These are phyloP conservation scores for Pseudogymnoascus sp. DNA, from an alignment of 2,329 filamentous ascomycete species.

Conservation along the genomic window DNA sequence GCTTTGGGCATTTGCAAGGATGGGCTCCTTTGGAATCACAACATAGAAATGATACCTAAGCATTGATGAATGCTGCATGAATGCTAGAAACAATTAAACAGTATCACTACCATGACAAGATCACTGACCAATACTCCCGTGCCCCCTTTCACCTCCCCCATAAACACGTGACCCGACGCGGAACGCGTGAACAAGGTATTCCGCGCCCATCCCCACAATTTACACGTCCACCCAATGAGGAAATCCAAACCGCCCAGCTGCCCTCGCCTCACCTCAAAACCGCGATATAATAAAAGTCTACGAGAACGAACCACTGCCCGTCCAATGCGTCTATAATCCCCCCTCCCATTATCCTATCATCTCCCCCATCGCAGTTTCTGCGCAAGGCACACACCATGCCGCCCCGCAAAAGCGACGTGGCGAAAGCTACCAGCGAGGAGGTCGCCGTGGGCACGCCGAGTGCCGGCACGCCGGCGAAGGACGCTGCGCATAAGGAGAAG, in stretches of 20 bases:
- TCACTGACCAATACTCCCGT: background rate
- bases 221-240: conserved; percentile 10
- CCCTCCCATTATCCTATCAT: background rate
- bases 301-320: background rate
- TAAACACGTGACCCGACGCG: conserved; percentile 7
- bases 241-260: conserved; percentile 1
- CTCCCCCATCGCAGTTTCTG: background rate
- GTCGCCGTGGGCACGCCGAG: conserved; percentile 38
- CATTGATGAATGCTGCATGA: background rate
- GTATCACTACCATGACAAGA: background rate
- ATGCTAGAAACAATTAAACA: conserved; percentile 2
- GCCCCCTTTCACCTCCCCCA: background rate
- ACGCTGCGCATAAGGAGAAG: conserved; percentile 20
- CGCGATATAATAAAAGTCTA: background rate
- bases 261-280: background rate
- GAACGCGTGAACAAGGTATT: conserved; percentile 1
- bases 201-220: background rate
- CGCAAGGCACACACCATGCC: conserved; percentile 35
- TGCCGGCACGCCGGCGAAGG: conserved; percentile 19
- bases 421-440: conserved; percentile 30
- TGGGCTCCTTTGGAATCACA: conserved; percentile 1
- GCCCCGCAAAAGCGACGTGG: conserved; percentile 46
- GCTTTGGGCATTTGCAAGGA: conserved; percentile 9
- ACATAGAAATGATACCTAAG: conserved; percentile 8
- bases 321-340: conserved; percentile 7